A percentile compares a stretch with the other conserved stretches of the same genome.
phyloP scores from a whole-genome alignment of 257 asterid genomes.

The Coffea eugenioides region DNA sequence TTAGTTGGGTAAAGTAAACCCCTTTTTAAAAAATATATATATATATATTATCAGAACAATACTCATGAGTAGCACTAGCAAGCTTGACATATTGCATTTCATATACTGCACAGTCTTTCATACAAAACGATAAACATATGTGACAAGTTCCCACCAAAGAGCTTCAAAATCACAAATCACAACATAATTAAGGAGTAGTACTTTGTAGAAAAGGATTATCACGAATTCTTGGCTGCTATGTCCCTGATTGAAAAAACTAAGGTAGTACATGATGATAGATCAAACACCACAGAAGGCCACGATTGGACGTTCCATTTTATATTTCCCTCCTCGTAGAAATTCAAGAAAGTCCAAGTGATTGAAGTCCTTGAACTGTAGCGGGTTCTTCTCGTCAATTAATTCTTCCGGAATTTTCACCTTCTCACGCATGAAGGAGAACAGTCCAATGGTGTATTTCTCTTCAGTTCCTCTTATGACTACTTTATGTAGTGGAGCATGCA shows the following conservation, averaged over 20 bases:
- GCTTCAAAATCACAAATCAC: neutral
- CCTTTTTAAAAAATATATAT: too few relatives aligned
- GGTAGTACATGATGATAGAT: neutral
- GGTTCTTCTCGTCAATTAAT: conserved; percentile 53
- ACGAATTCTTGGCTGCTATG: neutral
- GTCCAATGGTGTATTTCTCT: conserved; percentile 52
- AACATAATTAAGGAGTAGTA: too few relatives aligned
- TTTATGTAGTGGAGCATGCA: conserved; percentile 55
- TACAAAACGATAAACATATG: too few relatives aligned
- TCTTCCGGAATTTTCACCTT: conserved; percentile 53
- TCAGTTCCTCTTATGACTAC: conserved; percentile 44
- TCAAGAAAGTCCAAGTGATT: conserved; percentile 53
- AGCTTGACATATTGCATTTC: neutral
- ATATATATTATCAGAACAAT: too few relatives aligned
- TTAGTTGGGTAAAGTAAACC: too few relatives aligned
- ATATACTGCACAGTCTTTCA: neutral
- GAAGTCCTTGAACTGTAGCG: conserved; percentile 48
- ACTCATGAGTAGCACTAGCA: too few relatives aligned
- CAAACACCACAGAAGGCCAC: conserved; percentile 62
- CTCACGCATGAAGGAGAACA: conserved; percentile 62
- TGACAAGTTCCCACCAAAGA: neutral
- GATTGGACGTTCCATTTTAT: conserved; percentile 47
- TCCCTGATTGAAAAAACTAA: neutral
- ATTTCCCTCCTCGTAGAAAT: conserved; percentile 31
- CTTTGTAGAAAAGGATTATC: neutral